Percentiles rank a stretch among this genome's conserved stretches.
These are phyloP conservation scores for Naganishia sp. DNA, from an alignment of 1,284 basidiomycete species.

Conservation along the genomic window DNA sequence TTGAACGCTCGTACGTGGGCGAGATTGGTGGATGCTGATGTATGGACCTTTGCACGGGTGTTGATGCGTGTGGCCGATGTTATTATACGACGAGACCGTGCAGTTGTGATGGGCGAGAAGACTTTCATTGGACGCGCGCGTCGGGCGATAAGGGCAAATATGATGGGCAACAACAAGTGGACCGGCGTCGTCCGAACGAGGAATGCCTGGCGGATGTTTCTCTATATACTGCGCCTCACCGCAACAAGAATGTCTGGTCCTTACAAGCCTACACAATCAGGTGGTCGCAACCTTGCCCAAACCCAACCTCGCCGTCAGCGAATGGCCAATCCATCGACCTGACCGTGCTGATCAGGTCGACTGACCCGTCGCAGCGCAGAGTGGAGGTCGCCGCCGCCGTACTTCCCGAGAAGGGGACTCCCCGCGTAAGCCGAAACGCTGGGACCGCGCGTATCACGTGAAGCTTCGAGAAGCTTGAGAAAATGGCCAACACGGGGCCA, in stretches of 20 bases:
- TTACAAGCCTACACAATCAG: no score
- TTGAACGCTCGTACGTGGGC: constrained; percentile 14
- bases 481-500: neutral
- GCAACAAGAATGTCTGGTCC: no score
- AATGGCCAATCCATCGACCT: no score
- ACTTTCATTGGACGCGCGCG: neutral
- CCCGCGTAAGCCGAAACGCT: constrained; percentile 23
- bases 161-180: no score
- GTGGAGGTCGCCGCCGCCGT: neutral
- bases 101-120: neutral
- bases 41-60: neutral
- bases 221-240: no score
- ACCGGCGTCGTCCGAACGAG: no score
- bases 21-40: neutral
- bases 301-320: no score
- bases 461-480: constrained; percentile 7
- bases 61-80: neutral
- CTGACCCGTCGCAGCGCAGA: no score
- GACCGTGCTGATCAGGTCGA: no score
- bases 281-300: no score
- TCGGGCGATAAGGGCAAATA: no score
- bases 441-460: constrained; percentile 12
- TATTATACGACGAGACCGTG: neutral
- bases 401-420: neutral
- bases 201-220: no score